Evolutionary conservation across 768 basidiomycete species (phyloP).

Genomic region (Xerocomellus amylosporus): DNA sequence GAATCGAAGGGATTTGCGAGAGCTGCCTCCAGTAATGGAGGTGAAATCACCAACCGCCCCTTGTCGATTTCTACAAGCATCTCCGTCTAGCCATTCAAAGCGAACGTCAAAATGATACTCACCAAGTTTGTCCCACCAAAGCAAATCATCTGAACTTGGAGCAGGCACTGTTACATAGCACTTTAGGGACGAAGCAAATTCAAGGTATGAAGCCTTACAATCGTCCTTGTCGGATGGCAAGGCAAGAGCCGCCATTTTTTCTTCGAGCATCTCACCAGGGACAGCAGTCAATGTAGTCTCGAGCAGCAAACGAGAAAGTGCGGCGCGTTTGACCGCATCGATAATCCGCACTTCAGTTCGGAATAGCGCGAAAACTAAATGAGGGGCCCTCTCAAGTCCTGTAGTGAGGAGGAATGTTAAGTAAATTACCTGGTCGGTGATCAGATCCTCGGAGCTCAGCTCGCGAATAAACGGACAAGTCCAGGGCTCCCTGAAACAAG

Average conservation of each 20-base stretch:
- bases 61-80: constrained; percentile 14
- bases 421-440: constrained; percentile 77
- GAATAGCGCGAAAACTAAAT: constrained; percentile 80
- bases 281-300: constrained; percentile 60
- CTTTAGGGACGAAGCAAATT: constrained; percentile 2
- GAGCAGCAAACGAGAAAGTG: constrained; percentile 64
- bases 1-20: constrained; percentile 74
- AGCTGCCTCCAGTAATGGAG: constrained; percentile 43
- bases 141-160: constrained; percentile 71
- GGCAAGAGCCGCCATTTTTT: constrained; percentile 61
- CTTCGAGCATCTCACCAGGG: constrained; percentile 66
- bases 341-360: constrained; percentile 73
- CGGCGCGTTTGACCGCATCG: constrained; percentile 70
- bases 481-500: constrained; percentile 76
- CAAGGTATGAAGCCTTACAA: constrained; percentile 26
- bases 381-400: neutral
- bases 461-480: constrained; percentile 75
- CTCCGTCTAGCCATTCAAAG: neutral
- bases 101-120: constrained; percentile 10
- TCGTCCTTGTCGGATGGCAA: constrained; percentile 41
- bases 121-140: constrained; percentile 83
- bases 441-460: constrained; percentile 90
- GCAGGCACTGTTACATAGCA: constrained; percentile 60
- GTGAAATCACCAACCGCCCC: constrained; percentile 25
- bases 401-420: neutral